Evolutionary conservation across 257 asterid genomes (phyloP), one percentile per base, ranked within the genome.

Genomic region (Penstemon eatonii): DNA sequence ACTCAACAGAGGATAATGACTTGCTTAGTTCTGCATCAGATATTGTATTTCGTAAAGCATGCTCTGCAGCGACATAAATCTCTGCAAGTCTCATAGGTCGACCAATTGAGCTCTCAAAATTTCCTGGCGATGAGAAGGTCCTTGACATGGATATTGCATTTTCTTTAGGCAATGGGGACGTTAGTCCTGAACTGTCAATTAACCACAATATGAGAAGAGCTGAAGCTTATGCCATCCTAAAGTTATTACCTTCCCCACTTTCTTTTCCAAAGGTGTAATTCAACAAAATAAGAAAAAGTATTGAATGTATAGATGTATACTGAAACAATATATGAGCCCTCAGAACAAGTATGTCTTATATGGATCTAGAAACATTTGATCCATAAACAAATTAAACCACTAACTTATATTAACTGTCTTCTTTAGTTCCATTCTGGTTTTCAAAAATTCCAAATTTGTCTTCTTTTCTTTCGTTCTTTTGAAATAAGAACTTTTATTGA

Each of bases 61-160:
- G 96, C 84, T 94, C 96, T 41, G 99, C 89, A 74, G 97, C 91
- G 64, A 91, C 99, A 74, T 73, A 81, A 71, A 91, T 91, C 84
- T 94, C 99, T 33, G 96, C 96, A 72, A 94, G 93, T 79, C 95
- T 85, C 99, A 94, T 85, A 57, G 96, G 99, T 39, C 95, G 92
- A 80, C 83, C 90, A 78, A 87, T 78, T 46, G 87, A 82, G 80
- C 87, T 81, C 55, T 91, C 96, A 71, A 90, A 85, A 82, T 85
- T 87, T 69, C 89, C 92, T 10, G 99, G 95, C 36, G 96, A 85
- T 73, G 99, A 89, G 69, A 87, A 77, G 70, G 92, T 94, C 80
- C 97, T 85, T 40, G 96, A 75, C 91, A 91, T 83, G 69, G 96
- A 77, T 62, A 67, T 60, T 46, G 79, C 67, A 70, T 73, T 87